A percentile compares a stretch with the other conserved stretches of the same genome.
These are phyloP conservation scores for Claviceps spartinae DNA, from an alignment of 2,329 filamentous ascomycete species.

Conservation along the genomic window DNA sequence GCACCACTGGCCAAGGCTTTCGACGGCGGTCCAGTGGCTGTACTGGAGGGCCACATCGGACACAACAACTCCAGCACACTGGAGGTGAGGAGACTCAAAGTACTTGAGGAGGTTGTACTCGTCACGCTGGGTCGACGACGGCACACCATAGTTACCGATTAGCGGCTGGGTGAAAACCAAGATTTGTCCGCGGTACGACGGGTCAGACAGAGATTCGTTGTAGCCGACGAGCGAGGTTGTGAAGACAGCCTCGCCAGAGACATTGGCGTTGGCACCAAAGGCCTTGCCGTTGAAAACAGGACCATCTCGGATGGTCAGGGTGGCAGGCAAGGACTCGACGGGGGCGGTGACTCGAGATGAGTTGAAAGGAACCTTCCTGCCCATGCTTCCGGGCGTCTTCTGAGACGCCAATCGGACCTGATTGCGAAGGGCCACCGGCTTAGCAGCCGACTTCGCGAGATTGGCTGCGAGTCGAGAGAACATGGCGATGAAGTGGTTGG, in stretches of 20 bases:
- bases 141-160: conserved; percentile 95
- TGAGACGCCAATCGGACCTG: conserved; percentile 22
- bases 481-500: conserved; percentile 30
- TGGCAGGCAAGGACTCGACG: conserved; percentile 49
- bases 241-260: conserved; percentile 96
- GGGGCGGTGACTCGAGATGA: conserved; percentile 48
- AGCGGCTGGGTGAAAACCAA: conserved; percentile 92
- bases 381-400: conserved; percentile 47
- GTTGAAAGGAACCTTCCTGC: conserved; percentile 50
- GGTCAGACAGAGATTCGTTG: conserved; percentile 85
- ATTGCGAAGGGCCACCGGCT: conserved; percentile 27
- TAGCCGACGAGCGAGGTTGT: conserved; percentile 96
- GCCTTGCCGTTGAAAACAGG: conserved; percentile 93
- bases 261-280: conserved; percentile 91
- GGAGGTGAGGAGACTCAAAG: conserved; percentile 96
- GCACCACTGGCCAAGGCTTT: conserved; percentile 89
- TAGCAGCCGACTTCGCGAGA: conserved; percentile 39
- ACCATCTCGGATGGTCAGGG: conserved; percentile 90
- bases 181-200: conserved; percentile 83
- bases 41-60: conserved; percentile 88
- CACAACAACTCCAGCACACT: conserved; percentile 90
- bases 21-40: conserved; percentile 97
- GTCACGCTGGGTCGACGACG: conserved; percentile 73
- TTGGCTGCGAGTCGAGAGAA: conserved; percentile 42
- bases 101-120: conserved; percentile 86